A percentile compares a stretch with the other conserved stretches of the same genome.
Conservation (phyloP, 192 early-diverging fungal species). For the Phycomyces nitens region DNA sequence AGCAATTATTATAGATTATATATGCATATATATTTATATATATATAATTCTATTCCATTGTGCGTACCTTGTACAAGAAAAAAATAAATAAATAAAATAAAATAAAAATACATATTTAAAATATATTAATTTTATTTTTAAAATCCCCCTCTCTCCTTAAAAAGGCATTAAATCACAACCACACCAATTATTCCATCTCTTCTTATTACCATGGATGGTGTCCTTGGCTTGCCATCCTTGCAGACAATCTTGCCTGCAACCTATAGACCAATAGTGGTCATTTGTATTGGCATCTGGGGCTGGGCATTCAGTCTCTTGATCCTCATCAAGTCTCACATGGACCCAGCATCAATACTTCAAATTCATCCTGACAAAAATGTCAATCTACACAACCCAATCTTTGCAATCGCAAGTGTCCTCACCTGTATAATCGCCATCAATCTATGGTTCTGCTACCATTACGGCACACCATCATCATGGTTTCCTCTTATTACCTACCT, state of each 20-base stretch:
- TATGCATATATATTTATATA: no score
- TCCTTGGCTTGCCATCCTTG: conserved; percentile 8
- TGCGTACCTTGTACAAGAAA: no score
- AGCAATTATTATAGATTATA: no score
- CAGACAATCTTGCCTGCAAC: conserved; percentile 36
- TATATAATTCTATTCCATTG: no score
- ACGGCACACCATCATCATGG: conserved; percentile 22
- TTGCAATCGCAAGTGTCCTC: conserved; percentile 42
- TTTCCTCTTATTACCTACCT: conserved; percentile 48
- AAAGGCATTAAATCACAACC: no score
- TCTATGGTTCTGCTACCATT: conserved; percentile 46
- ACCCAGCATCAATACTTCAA: conserved; percentile 42
- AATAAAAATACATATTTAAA: no score
- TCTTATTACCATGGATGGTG: conserved; percentile 23
- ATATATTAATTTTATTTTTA: no score
- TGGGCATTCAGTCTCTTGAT: conserved; percentile 56
- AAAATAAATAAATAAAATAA: no score
- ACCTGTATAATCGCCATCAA: conserved; percentile 40
- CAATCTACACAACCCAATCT: conserved; percentile 40
- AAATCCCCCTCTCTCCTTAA: no score
- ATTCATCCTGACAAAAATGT: conserved; percentile 35
- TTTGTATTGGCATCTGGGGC: conserved; percentile 54
- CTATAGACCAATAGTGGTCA: conserved; percentile 48
- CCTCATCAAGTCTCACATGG: conserved; percentile 40
- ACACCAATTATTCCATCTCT: no score